Evolutionary conservation across 768 basidiomycete genomes (phyloP).

Genomic region (Cystofilobasidium bisporidii): DNA sequence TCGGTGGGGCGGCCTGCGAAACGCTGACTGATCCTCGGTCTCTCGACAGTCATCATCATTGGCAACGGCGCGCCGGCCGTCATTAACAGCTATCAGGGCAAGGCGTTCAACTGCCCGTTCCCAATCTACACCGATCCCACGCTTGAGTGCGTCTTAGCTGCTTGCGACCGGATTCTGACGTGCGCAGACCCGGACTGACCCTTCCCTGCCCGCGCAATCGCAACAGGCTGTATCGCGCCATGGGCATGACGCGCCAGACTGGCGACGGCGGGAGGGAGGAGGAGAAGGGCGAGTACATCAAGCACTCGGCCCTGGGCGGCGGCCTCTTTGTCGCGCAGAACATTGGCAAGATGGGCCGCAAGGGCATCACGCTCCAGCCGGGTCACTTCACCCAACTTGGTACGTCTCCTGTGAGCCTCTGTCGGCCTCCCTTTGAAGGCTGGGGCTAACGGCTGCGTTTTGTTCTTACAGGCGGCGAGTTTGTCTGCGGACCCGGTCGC

Average conservation of each 20-base stretch:
- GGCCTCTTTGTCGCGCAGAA: slow-evolving; percentile 65
- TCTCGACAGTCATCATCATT: slow-evolving; percentile 56
- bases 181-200: neutral
- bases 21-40: slow-evolving; percentile 27
- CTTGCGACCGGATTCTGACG: neutral
- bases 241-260: slow-evolving; percentile 62
- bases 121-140: slow-evolving; percentile 71
- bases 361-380: slow-evolving; percentile 34
- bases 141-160: slow-evolving; percentile 16
- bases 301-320: slow-evolving; percentile 56
- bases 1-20: slow-evolving; percentile 15
- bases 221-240: slow-evolving; percentile 52
- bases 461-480: slow-evolving; percentile 69
- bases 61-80: slow-evolving; percentile 61
- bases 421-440: neutral
- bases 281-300: slow-evolving; percentile 52
- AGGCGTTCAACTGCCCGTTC: slow-evolving; percentile 61
- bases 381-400: slow-evolving; percentile 57
- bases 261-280: slow-evolving; percentile 45
- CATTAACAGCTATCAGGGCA: slow-evolving; percentile 40
- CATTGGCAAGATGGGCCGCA: slow-evolving; percentile 53
- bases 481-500: slow-evolving; percentile 56
- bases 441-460: neutral
- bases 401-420: neutral
- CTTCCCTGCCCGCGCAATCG: slow-evolving; percentile 31